phyloP scores from a whole-genome alignment of 75 land plant species.

The Azolla pinnata region DNA sequence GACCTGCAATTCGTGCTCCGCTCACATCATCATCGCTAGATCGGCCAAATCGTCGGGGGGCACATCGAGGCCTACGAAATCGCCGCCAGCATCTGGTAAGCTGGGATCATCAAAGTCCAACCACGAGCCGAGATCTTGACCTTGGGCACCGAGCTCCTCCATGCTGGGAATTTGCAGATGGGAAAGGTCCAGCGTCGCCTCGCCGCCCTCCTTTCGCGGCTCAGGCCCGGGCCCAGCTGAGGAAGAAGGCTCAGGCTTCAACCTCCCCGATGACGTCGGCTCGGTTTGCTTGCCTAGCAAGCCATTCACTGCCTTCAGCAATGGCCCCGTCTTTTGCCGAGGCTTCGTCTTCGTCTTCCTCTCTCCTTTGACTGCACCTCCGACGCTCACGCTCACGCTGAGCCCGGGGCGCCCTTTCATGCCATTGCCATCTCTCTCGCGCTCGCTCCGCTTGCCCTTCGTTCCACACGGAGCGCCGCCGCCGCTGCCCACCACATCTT shows the following conservation, averaged over 20 bases:
- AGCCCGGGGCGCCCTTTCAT: slow-evolving; percentile 35
- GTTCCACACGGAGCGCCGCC: slow-evolving; percentile 38
- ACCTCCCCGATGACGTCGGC: no score
- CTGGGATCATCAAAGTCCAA: slow-evolving; percentile 59
- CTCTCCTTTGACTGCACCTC: slow-evolving; percentile 56
- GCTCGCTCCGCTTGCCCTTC: slow-evolving; percentile 83
- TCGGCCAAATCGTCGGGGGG: slow-evolving; percentile 84
- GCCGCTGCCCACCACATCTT: slow-evolving; percentile 46
- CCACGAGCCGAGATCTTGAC: slow-evolving; percentile 54
- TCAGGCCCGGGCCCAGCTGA: neutral
- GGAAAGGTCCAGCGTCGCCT: slow-evolving; percentile 37
- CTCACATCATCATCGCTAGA: slow-evolving; percentile 58
- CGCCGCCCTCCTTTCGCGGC: no score
- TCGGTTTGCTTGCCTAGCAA: slow-evolving; percentile 39
- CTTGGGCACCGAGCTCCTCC: slow-evolving; percentile 47
- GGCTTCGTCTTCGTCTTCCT: slow-evolving; percentile 71
- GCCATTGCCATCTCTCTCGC: slow-evolving; percentile 70
- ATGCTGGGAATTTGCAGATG: slow-evolving; percentile 40
- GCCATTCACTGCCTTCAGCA: slow-evolving; percentile 57
- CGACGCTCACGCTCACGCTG: no score
- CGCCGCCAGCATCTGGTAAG: slow-evolving; percentile 40
- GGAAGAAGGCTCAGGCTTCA: slow-evolving; percentile 13
- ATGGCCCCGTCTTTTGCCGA: slow-evolving; percentile 59
- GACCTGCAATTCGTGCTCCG: neutral
- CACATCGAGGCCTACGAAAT: slow-evolving; percentile 63